These are phyloP conservation scores for Fusarium irregulare DNA, from an alignment of 2,329 filamentous ascomycete genomes.

Conservation along the genomic window DNA sequence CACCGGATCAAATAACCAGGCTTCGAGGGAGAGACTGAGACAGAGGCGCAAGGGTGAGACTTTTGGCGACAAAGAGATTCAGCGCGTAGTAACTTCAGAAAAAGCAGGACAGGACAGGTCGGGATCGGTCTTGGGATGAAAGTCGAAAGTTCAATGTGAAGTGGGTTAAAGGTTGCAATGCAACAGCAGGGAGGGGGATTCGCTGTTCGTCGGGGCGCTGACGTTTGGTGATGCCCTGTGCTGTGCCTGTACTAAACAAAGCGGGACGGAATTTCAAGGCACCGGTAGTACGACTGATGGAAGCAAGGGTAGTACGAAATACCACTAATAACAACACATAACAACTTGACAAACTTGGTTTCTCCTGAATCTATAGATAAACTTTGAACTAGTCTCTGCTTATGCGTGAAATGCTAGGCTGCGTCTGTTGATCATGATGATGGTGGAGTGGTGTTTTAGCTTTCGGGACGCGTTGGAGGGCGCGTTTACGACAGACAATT, in stretches of 20 bases:
- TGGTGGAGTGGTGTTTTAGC: slow-evolving; percentile 32
- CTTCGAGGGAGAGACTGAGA: slow-evolving; percentile 34
- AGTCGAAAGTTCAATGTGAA: neutral
- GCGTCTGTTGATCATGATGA: slow-evolving; percentile 28
- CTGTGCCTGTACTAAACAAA: slow-evolving; percentile 5
- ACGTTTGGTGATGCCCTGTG: slow-evolving; percentile 35
- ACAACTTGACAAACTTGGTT: slow-evolving; percentile 7
- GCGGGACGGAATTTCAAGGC: slow-evolving; percentile 49
- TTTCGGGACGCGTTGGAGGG: slow-evolving; percentile 27
- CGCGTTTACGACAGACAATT: slow-evolving; percentile 29
- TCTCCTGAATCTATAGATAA: slow-evolving; percentile 9
- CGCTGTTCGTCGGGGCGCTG: slow-evolving; percentile 29
- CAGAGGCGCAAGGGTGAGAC: slow-evolving; percentile 2
- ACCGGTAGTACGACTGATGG: slow-evolving; percentile 30
- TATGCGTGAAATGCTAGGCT: slow-evolving; percentile 33
- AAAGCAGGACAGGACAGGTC: neutral
- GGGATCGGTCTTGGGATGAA: slow-evolving; percentile 3
- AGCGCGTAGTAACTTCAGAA: neutral
- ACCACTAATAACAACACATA: slow-evolving; percentile 3
- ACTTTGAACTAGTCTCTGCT: slow-evolving; percentile 18
- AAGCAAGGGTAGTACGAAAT: neutral
- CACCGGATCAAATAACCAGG: slow-evolving; percentile 16
- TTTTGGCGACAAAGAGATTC: neutral
- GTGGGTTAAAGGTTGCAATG: slow-evolving; percentile 14
- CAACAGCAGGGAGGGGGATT: slow-evolving; percentile 30